Evolutionary conservation across 371 early-diverging fungal genomes (phyloP), one percentile per base, ranked within the genome.

Genomic region (Umbelopsis sp.): DNA sequence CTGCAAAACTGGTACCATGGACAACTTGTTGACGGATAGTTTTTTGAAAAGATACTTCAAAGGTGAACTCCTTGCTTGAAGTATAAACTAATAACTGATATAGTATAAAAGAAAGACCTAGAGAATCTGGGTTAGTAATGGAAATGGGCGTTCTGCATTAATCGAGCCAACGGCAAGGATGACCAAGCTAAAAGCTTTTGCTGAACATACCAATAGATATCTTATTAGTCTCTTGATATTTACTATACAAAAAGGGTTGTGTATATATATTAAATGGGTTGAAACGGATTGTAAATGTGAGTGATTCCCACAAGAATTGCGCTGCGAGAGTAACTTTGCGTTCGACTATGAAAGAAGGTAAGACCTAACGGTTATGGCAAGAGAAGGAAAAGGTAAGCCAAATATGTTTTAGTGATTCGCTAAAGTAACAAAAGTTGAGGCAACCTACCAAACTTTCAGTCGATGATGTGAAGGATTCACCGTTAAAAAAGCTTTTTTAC

Each of bases 1-100:
- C 14, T 57, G 57, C 29, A 57, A 57, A 57, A 57, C 57, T n/a
- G 57, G 57, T 35, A 57, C 57, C 57, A 57, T 57, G 37, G 57
- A 57, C 57, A 57, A 57, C 29, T 14, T 6, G 57, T 57, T 35
- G 57, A 18, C 29, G 1, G 29, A 11, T 14, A 57, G 35, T 11
- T 57, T 35, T 3, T 14, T 37, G 7, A 32, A 9, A 35, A 7
- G 48, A 48, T 48, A 29, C 57, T 57, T 57, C 35, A 35, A 29
- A 25, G 22, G 22, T 22, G 22, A 22, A 22, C 22, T 18, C 6
- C 14, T 18, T 29, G 48, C 7, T 48, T 48, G 48, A 48, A 48
- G 48, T 48, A 48, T n/a, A 48, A 0, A 48, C 18, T 7, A 16
- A 16, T 16, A 14, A n/a, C n/a, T n/a, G 16, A 48, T 48, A n/a